These are phyloP conservation scores for Fusarium annulatum DNA, from an alignment of 2,329 filamentous ascomycete species.

Conservation along the genomic window DNA sequence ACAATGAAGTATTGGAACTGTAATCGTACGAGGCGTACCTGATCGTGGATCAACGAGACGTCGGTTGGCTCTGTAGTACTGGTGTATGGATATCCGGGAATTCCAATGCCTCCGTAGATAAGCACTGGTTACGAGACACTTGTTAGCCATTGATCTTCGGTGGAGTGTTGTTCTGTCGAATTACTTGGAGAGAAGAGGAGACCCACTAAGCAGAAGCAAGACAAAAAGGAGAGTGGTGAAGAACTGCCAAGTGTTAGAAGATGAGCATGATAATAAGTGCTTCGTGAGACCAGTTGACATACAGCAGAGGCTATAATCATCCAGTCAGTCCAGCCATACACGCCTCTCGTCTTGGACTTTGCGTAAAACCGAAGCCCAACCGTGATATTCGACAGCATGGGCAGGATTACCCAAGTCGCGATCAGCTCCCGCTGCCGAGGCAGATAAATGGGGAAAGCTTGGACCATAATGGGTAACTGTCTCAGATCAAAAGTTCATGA, in stretches of 20 bases:
- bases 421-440: slow-evolving; percentile 5
- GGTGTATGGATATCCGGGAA: slow-evolving; percentile 10
- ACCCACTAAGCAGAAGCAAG: slow-evolving; percentile 7
- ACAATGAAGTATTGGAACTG: accelerated
- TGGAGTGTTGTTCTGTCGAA: accelerated
- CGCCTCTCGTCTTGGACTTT: slow-evolving; percentile 6
- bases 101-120: slow-evolving; percentile 6
- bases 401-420: neutral
- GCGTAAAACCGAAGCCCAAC: slow-evolving; percentile 12
- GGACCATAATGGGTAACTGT: neutral
- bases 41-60: slow-evolving; percentile 1
- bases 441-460: slow-evolving; percentile 11
- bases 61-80: slow-evolving; percentile 15
- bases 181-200: accelerated
- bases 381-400: neutral
- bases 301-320: slow-evolving; percentile 7
- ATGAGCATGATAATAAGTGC: accelerated
- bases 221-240: slow-evolving; percentile 3
- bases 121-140: neutral
- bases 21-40: neutral
- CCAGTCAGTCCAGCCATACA: slow-evolving; percentile 20
- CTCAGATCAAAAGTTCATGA: neutral
- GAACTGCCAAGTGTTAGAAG: neutral
- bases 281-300: neutral
- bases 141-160: neutral